Percentiles rank a stretch among this genome's conserved stretches.
These are phyloP conservation scores for Tricholoma terreum DNA, from an alignment of 768 basidiomycete species.

Conservation along the genomic window DNA sequence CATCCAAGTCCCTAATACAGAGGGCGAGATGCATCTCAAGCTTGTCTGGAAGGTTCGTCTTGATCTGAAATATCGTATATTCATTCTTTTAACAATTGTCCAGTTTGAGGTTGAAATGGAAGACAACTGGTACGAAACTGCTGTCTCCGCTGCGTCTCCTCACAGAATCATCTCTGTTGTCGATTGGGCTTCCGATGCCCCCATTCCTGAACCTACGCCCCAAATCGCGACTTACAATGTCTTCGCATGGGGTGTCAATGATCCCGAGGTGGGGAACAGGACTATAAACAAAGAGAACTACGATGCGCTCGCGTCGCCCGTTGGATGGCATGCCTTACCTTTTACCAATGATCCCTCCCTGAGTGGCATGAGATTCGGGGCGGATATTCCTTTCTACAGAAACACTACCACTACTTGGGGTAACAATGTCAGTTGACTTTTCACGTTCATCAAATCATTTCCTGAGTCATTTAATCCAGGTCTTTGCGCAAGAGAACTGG, in stretches of 20 bases:
- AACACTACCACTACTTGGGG: conserved; percentile 84
- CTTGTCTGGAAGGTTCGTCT: conserved; percentile 76
- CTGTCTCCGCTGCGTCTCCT: conserved; percentile 70
- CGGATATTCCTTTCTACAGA: conserved; percentile 39
- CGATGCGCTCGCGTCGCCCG: conserved; percentile 78
- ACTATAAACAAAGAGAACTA: conserved; percentile 58
- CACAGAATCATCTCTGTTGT: conserved; percentile 85
- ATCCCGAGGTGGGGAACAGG: conserved; percentile 71
- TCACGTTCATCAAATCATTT: not conserved
- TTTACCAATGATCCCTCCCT: conserved; percentile 60
- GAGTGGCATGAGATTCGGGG: conserved; percentile 19
- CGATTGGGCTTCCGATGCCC: conserved; percentile 90
- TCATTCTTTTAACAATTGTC: not conserved
- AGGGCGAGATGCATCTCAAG: conserved; percentile 58
- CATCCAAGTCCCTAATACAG: conserved; percentile 70
- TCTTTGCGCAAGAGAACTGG: conserved; percentile 95
- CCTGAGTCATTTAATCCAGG: conserved; percentile 31
- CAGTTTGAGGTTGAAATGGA: conserved; percentile 90
- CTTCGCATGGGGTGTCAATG: conserved; percentile 82
- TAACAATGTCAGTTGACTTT: conserved; percentile 60
- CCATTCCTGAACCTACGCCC: conserved; percentile 40
- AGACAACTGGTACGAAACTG: conserved; percentile 95
- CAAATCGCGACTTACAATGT: conserved; percentile 60
- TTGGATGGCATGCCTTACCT: conserved; percentile 91
- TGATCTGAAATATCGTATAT: not conserved